These are phyloP conservation scores for Phaeoacremonium minimum DNA, from an alignment of 2,329 filamentous ascomycete genomes.

Conservation along the genomic window DNA sequence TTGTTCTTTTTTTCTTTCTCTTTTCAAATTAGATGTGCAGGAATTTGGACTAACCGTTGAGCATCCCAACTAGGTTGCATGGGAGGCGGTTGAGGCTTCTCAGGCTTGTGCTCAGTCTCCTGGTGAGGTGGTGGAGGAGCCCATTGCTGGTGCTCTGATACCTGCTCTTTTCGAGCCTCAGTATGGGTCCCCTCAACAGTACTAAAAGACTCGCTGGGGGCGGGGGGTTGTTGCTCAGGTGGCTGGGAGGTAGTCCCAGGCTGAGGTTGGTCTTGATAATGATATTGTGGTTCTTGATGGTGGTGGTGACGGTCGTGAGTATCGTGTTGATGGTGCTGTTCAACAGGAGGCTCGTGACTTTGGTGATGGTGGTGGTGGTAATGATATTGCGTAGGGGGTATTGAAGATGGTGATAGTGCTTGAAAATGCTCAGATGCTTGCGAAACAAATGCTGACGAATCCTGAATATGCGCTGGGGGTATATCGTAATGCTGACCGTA, in stretches of 20 bases:
- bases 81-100: slow-evolving; percentile 27
- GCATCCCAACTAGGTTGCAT: slow-evolving; percentile 43
- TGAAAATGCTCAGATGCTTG: slow-evolving; percentile 11
- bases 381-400: slow-evolving; percentile 11
- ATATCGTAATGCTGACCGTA: slow-evolving; percentile 23
- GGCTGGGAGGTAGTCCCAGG: slow-evolving; percentile 15
- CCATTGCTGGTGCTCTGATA: slow-evolving; percentile 19
- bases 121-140: slow-evolving; percentile 29
- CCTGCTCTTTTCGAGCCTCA: slow-evolving; percentile 41
- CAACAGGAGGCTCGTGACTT: slow-evolving; percentile 6
- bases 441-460: too few relatives aligned
- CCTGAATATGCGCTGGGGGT: slow-evolving; percentile 16
- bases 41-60: slow-evolving; percentile 42
- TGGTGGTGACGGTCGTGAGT: slow-evolving; percentile 11
- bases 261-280: slow-evolving; percentile 16
- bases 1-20: slow-evolving; percentile 3
- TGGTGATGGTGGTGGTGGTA: slow-evolving; percentile 13
- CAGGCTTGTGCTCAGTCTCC: slow-evolving; percentile 27
- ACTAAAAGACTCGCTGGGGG: slow-evolving; percentile 24
- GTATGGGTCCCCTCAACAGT: slow-evolving; percentile 40
- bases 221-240: slow-evolving; percentile 15
- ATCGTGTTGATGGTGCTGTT: slow-evolving; percentile 11
- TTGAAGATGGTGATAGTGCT: slow-evolving; percentile 15
- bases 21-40: background rate
- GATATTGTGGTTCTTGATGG: slow-evolving; percentile 10